phyloP scores from a whole-genome alignment of 768 basidiomycete genomes.

The Gyrodon lividus region DNA sequence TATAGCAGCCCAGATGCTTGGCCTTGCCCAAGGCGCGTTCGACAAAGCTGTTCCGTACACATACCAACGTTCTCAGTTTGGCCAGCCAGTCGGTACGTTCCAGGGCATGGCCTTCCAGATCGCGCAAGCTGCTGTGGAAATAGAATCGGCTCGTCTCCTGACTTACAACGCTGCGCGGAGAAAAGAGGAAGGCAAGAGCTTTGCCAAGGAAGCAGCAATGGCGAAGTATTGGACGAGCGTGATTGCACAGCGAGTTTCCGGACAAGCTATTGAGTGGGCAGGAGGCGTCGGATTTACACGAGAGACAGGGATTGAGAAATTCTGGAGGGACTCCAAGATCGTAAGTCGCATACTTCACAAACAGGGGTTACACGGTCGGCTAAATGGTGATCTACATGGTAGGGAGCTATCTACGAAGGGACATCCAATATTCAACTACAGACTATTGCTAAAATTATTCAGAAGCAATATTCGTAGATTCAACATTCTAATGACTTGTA shows the following conservation, averaged over 20 bases:
- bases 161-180: slow-evolving; percentile 96
- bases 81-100: slow-evolving; percentile 89
- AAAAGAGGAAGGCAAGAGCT: slow-evolving; percentile 85
- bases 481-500: neutral
- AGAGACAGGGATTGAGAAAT: slow-evolving; percentile 96
- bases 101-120: slow-evolving; percentile 97
- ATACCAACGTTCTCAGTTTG: slow-evolving; percentile 92
- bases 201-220: slow-evolving; percentile 96
- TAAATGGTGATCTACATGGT: slow-evolving; percentile 3
- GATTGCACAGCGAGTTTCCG: slow-evolving; percentile 85
- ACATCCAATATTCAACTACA: slow-evolving; percentile 98
- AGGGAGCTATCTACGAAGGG: slow-evolving; percentile 92
- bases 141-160: slow-evolving; percentile 85
- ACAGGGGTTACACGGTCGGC: neutral
- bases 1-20: slow-evolving; percentile 98
- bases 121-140: slow-evolving; percentile 83
- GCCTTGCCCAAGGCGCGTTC: slow-evolving; percentile 96
- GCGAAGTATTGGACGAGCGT: slow-evolving; percentile 92
- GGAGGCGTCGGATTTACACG: slow-evolving; percentile 92
- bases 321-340: slow-evolving; percentile 95
- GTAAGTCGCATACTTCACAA: slow-evolving; percentile 43
- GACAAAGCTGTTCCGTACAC: slow-evolving; percentile 95
- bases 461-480: slow-evolving; percentile 73
- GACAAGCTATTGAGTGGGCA: slow-evolving; percentile 93
- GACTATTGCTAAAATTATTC: slow-evolving; percentile 91